These are phyloP conservation scores for Pogostemon cablin DNA, from an alignment of 257 asterid species.

Conservation along the genomic window DNA sequence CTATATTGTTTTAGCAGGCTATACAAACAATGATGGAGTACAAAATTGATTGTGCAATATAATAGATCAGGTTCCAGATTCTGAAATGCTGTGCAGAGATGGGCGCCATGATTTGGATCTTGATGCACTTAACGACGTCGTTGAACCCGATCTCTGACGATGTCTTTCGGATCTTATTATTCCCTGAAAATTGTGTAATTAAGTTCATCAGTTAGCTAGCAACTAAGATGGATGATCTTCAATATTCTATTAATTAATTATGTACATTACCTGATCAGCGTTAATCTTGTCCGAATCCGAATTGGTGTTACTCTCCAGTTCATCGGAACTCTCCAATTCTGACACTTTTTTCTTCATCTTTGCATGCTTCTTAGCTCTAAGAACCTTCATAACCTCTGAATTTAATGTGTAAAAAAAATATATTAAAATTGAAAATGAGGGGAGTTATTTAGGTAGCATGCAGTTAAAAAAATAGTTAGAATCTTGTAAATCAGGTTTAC, in stretches of 20 bases:
- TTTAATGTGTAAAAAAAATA: neutral
- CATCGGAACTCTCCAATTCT: constrained; percentile 40
- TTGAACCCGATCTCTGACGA: constrained; percentile 44
- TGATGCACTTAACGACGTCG: constrained; percentile 28
- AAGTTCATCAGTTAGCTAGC: too few species aligned
- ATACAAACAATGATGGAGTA: constrained; percentile 24
- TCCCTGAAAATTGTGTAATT: constrained; percentile 31
- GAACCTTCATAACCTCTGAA: constrained; percentile 82
- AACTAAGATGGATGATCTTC: too few species aligned
- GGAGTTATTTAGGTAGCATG: too few species aligned
- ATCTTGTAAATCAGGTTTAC: too few species aligned
- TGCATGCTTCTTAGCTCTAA: constrained; percentile 78
- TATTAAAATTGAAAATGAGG: too few species aligned
- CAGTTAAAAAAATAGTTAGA: too few species aligned
- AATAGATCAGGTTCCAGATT: constrained; percentile 33
- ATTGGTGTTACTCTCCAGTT: constrained; percentile 17
- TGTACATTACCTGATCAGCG: constrained; percentile 35
- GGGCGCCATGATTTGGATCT: constrained; percentile 60
- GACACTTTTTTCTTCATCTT: constrained; percentile 57
- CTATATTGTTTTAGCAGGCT: constrained; percentile 26
- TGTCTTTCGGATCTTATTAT: constrained; percentile 30
- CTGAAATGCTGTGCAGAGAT: constrained; percentile 60
- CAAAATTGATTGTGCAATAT: neutral
- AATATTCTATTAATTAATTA: too few species aligned
- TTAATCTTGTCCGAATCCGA: constrained; percentile 21